Percentiles rank a stretch among this genome's conserved stretches.
Evolutionary conservation across 2,329 filamentous ascomycete species (phyloP).

Genomic region (Trichoderma koningii): DNA sequence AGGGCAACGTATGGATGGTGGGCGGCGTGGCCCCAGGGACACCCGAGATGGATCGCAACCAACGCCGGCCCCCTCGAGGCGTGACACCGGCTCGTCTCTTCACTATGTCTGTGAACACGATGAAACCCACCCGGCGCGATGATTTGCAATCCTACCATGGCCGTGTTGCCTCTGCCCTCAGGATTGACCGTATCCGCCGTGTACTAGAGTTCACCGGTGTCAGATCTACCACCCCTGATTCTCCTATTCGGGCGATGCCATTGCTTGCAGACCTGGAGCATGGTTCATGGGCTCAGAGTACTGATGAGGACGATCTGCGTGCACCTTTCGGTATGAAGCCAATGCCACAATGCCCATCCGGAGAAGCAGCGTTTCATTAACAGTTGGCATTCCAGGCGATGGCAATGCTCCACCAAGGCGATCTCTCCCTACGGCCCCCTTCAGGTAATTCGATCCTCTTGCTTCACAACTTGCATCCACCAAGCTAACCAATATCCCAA

Average conservation of each 20-base stretch:
- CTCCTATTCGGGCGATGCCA: background rate
- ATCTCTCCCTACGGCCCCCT: slow-evolving; percentile 69
- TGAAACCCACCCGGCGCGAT: slow-evolving; percentile 52
- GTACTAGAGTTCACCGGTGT: slow-evolving; percentile 59
- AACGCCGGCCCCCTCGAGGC: slow-evolving; percentile 65
- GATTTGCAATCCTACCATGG: slow-evolving; percentile 70
- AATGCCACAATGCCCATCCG: background rate
- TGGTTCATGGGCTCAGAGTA: background rate
- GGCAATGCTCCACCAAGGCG: slow-evolving; percentile 34
- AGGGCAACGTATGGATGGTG: slow-evolving; percentile 74
- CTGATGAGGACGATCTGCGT: slow-evolving; percentile 33
- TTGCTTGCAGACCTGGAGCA: slow-evolving; percentile 1
- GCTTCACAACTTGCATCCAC: background rate
- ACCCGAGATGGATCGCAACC: slow-evolving; percentile 61
- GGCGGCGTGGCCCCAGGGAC: slow-evolving; percentile 65
- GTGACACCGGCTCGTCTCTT: slow-evolving; percentile 72
- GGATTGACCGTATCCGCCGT: slow-evolving; percentile 70
- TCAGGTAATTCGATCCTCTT: slow-evolving; percentile 60
- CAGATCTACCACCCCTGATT: slow-evolving; percentile 22
- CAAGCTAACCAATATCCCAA: slow-evolving; percentile 36
- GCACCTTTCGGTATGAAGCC: background rate
- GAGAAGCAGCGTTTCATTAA: slow-evolving; percentile 19
- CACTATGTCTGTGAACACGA: slow-evolving; percentile 51
- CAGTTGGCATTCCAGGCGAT: slow-evolving; percentile 27
- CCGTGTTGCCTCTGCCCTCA: slow-evolving; percentile 76